These are phyloP conservation scores for Lepraria neglecta DNA, from an alignment of 495 filamentous ascomycete genomes.

Conservation along the genomic window DNA sequence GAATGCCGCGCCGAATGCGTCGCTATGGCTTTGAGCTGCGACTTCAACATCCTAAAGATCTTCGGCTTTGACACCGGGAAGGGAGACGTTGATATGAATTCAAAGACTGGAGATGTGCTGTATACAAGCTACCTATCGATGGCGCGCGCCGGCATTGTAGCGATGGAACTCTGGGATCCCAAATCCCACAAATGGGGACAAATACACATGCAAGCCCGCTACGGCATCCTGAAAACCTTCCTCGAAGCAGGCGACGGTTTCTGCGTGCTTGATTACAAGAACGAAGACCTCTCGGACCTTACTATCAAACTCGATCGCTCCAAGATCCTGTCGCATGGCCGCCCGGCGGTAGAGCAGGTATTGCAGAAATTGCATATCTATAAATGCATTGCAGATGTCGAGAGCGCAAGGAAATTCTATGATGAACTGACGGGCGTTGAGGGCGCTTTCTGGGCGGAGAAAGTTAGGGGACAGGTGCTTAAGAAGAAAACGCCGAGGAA, in stretches of 20 bases:
- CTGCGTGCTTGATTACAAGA: constrained; percentile 65
- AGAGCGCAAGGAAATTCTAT: constrained; percentile 69
- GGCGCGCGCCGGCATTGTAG: constrained; percentile 79
- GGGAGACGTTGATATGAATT: constrained; percentile 60
- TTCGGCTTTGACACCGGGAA: constrained; percentile 72
- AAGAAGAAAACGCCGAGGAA: constrained; percentile 86
- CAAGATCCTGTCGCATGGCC: constrained; percentile 68
- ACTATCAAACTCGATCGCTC: constrained; percentile 71
- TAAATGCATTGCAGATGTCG: constrained; percentile 83
- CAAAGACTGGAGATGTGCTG: constrained; percentile 76
- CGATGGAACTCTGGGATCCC: constrained; percentile 86
- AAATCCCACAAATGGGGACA: constrained; percentile 88
- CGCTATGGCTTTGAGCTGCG: constrained; percentile 86
- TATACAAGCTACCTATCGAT: constrained; percentile 83
- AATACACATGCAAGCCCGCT: constrained; percentile 90
- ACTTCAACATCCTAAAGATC: constrained; percentile 80
- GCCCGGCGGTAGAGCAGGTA: constrained; percentile 76
- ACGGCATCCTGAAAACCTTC: constrained; percentile 83
- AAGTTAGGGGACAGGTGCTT: constrained; percentile 71
- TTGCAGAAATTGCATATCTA: constrained; percentile 87
- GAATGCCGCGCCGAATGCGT: constrained; percentile 81
- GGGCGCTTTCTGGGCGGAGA: constrained; percentile 60
- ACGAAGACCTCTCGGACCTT: constrained; percentile 73
- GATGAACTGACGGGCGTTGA: constrained; percentile 74
- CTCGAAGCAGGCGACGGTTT: constrained; percentile 77